These are phyloP conservation scores for Chrysopogon serrulatus DNA, from an alignment of 176 grass and related monocot species.

Conservation along the genomic window DNA sequence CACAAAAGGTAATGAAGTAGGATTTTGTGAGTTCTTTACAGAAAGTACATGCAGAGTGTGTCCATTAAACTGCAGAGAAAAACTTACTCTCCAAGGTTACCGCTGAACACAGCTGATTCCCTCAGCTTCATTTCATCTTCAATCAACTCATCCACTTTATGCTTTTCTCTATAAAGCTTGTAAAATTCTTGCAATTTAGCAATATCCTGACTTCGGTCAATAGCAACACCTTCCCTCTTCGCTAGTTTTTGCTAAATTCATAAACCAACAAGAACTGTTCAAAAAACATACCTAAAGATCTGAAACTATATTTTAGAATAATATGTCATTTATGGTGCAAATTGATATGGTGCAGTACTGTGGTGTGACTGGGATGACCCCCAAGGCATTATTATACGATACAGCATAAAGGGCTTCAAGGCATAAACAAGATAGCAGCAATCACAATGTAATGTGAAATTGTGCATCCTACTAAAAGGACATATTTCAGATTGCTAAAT, in stretches of 20 bases:
- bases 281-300: conserved; percentile 4
- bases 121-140: conserved; percentile 91
- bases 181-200: conserved; percentile 91
- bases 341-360: not conserved
- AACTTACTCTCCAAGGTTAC: conserved; percentile 85
- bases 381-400: not conserved
- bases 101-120: conserved; percentile 77
- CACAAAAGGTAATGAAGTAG: not conserved
- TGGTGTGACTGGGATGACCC: not conserved
- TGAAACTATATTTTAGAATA: not conserved
- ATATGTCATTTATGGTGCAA: not conserved
- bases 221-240: conserved; percentile 60
- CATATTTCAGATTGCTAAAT: not conserved
- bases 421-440: not conserved
- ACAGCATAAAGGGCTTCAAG: not conserved
- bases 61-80: not conserved
- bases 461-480: not conserved
- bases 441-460: not conserved
- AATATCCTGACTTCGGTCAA: conserved; percentile 83
- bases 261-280: not conserved
- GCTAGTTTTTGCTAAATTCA: conserved; percentile 88
- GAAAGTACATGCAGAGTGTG: not conserved
- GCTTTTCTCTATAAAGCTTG: conserved; percentile 79
- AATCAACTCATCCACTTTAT: conserved; percentile 88
- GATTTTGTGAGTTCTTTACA: not conserved